Percentiles rank a stretch among this genome's conserved stretches.
These are phyloP conservation scores for Mucor velutinosus DNA, from an alignment of 371 early-diverging fungal species.

Conservation along the genomic window DNA sequence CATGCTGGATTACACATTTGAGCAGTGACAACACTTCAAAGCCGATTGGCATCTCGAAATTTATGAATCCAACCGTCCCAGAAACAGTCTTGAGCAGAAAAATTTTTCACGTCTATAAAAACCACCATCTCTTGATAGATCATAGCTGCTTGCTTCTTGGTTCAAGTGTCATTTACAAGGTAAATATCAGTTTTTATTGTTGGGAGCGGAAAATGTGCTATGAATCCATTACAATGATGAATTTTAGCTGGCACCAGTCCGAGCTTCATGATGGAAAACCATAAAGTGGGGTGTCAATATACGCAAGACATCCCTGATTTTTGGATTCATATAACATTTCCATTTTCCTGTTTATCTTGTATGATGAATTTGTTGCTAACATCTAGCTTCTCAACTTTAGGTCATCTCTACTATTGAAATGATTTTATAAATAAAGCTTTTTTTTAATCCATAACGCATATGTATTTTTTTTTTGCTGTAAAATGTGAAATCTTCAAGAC, in stretches of 20 bases:
- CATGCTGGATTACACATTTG: not conserved
- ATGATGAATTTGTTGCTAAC: not conserved
- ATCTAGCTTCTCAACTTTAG: not conserved
- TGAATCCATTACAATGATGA: slow-evolving; percentile 21
- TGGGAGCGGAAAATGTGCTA: not conserved
- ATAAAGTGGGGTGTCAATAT: slow-evolving; percentile 28
- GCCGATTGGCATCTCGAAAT: not conserved
- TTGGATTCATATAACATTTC: slow-evolving; percentile 6
- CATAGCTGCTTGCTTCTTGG: not conserved
- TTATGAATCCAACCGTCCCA: not conserved
- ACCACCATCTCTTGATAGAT: not conserved
- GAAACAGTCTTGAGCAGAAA: not conserved
- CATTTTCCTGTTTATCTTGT: not conserved
- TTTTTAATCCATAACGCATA: not conserved
- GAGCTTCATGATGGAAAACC: slow-evolving; percentile 29
- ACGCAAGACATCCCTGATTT: slow-evolving; percentile 30
- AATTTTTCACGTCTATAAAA: not conserved
- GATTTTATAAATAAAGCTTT: not conserved
- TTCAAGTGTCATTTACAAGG: not conserved
- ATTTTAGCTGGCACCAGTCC: slow-evolving; percentile 36
- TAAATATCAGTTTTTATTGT: not conserved
- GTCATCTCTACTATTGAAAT: not conserved
- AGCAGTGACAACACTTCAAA: not conserved
- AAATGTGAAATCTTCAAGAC: not conserved
- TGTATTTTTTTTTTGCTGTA: not conserved